Base-by-base conservation (phyloP, 306 rosid species). In the Medicago lupulina region DNA sequence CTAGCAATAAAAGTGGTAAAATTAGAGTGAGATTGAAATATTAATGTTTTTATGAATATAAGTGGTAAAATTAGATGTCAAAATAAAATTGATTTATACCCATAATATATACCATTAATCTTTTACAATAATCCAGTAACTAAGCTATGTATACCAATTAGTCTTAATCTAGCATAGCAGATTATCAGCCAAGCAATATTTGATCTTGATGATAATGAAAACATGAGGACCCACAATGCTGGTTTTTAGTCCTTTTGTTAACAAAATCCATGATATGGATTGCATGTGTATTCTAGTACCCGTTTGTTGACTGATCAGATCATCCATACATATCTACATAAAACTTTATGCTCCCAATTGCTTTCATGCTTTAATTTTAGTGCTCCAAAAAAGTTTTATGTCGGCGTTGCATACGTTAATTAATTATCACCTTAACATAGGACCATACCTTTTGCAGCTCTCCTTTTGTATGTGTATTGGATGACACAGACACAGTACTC, bases 301-400 rank as follows among this genome's bases (percentile, higher is more conserved):
- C 21, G 2, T 14, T 61, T 61, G 67, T 61, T 61, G 67, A 61
- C 64, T 58, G 16, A 15, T 18, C 4, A 55, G 16, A 15, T 18
- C 4, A 55, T 61, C 67, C 21, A 61, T 61, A 31, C 67, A 61
- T 31, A 61, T 61, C 41, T 34, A 61, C 67, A 18, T 34, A 61
- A 19, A 61, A 61, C 67, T 61, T 15, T 28, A 61, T 31, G 21
- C 5, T 2, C 3, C 21, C 44, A 61, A 8, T 61, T 61, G 43
- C 6, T 61, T 31, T 61, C 67, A 61, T 12, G 19, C 67, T 61
- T 61, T 61, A 61, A 61, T 15, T 31, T 61, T 61, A 61, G 67
- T 61, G 67, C 67, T 61, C 21, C 41, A 31, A 31, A 61, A 61
- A 61, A 61, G 67, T 61, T 31, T 61, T 5, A 31, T 10, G 44